Base-by-base conservation (phyloP, 257 asterid genomes). In the Capsicum chinense region DNA sequence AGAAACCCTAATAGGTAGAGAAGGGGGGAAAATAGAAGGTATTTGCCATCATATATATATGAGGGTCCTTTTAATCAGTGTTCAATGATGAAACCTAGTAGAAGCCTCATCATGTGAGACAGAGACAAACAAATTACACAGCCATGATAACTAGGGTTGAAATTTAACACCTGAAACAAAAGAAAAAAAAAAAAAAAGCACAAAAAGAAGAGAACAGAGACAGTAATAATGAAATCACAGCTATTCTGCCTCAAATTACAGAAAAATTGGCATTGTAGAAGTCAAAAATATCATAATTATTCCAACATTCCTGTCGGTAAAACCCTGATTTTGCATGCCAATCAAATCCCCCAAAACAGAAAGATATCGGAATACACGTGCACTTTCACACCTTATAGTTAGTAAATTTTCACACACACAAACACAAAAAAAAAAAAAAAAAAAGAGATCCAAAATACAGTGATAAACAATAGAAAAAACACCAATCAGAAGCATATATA, bases 131-230 rank as follows among this genome's bases (percentile, higher is more conserved):
- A 83, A 83, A 83, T 83, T 74, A 74, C 19, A 50, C 44, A 10
- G 6, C 81, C 67, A 76, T 76, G 44, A 83, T 70, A 56, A 33
- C 37, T 64, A 81, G 62, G 79, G 74, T 78, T 54, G 69, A 83
- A 80, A 78, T 13, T 21, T 54, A 83, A 3, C 81, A 48, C 35
- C 48, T 56, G 59, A 54, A 52, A 52, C 15, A 16, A 76, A 67
- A 67, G 33, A 13, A 52, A 52, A 44, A 33, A 35, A 52, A 76
- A 74, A 16, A 74, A 21, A 21, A 73, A 3, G 0, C 48, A 21
- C 35, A 78, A 26, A 26, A 26, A 26, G 33, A 26, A 26, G 33
- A 26, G 33, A 26, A 26, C 2, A 26, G 82, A 54, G 64, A 78
- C 50, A 78, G 82, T 78, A 54, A 78, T 78, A 54, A 78, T 78